Conservation (phyloP, 1,284 basidiomycete genomes). For the Cutaneotrichosporon cutaneum region DNA sequence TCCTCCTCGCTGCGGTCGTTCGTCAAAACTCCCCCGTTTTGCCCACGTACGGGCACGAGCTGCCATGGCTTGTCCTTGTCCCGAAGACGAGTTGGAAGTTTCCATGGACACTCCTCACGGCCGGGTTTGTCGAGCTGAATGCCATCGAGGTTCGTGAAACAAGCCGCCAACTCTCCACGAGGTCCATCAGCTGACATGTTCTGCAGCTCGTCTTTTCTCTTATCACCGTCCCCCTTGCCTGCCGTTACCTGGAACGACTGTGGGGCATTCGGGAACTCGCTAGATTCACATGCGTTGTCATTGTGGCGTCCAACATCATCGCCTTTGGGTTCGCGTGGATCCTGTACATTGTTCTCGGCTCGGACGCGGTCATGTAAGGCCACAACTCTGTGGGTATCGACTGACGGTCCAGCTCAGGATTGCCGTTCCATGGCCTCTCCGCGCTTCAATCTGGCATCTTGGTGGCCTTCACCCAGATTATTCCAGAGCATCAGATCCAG, state of each 20-base stretch:
- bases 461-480: slow-evolving; percentile 94
- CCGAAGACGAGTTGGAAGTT: slow-evolving; percentile 81
- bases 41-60: slow-evolving; percentile 37
- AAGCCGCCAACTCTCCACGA: too few relatives aligned
- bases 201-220: slow-evolving; percentile 72
- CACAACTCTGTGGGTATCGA: too few relatives aligned
- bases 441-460: slow-evolving; percentile 85
- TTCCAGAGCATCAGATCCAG: slow-evolving; percentile 97
- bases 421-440: slow-evolving; percentile 87
- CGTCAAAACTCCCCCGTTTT: slow-evolving; percentile 11
- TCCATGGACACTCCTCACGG: slow-evolving; percentile 89
- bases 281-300: slow-evolving; percentile 77
- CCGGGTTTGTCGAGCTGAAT: slow-evolving; percentile 80
- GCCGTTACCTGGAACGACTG: slow-evolving; percentile 86
- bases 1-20: slow-evolving; percentile 49
- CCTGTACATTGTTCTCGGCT: slow-evolving; percentile 45
- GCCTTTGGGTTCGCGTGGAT: slow-evolving; percentile 63
- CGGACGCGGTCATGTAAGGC: slow-evolving; percentile 60
- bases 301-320: slow-evolving; percentile 82
- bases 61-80: slow-evolving; percentile 78
- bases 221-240: slow-evolving; percentile 73
- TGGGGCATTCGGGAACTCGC: slow-evolving; percentile 86
- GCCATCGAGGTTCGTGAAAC: slow-evolving; percentile 69
- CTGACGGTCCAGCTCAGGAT: slow-evolving; percentile 65
- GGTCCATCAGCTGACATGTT: not conserved